A percentile compares a stretch with the other conserved stretches of the same genome.
Evolutionary conservation across 2,329 filamentous ascomycete genomes (phyloP).

Genomic region (Taxawa tesnikishii): DNA sequence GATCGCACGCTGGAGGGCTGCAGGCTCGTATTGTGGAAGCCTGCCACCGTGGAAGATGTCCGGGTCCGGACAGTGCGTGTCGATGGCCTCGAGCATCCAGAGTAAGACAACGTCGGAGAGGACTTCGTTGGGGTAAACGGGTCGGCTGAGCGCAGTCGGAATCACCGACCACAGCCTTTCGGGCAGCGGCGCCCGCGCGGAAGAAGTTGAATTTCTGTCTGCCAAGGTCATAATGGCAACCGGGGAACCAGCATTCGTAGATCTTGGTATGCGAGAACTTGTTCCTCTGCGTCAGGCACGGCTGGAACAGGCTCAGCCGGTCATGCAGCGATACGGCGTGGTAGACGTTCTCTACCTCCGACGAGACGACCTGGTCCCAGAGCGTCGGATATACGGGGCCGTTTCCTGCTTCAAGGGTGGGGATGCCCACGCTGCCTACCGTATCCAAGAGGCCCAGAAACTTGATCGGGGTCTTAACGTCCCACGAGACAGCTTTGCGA

Average conservation of each 20-base stretch:
- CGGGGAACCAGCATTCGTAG: slow-evolving; percentile 22
- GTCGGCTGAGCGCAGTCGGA: slow-evolving; percentile 16
- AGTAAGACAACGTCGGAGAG: slow-evolving; percentile 18
- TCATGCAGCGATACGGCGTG: slow-evolving; percentile 22
- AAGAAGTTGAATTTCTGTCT: slow-evolving; percentile 23
- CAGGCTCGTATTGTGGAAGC: no score
- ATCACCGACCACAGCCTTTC: slow-evolving; percentile 17
- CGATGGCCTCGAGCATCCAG: slow-evolving; percentile 18
- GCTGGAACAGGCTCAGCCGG: slow-evolving; percentile 21
- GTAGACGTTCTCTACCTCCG: slow-evolving; percentile 20
- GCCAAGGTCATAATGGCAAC: slow-evolving; percentile 24
- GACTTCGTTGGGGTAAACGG: slow-evolving; percentile 21
- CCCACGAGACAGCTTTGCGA: slow-evolving; percentile 15
- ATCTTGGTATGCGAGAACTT: slow-evolving; percentile 9
- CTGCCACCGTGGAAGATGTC: slow-evolving; percentile 13
- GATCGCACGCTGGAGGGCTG: slow-evolving; percentile 9
- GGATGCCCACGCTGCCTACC: slow-evolving; percentile 21
- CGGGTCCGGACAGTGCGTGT: slow-evolving; percentile 8
- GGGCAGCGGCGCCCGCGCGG: slow-evolving; percentile 15
- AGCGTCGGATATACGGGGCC: slow-evolving; percentile 24
- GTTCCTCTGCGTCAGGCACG: slow-evolving; percentile 16
- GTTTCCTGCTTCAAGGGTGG: slow-evolving; percentile 20
- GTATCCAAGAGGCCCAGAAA: slow-evolving; percentile 23
- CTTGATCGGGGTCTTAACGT: slow-evolving; percentile 18
- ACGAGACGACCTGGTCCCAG: slow-evolving; percentile 21